These are phyloP conservation scores for Emericellopsis cladophorae DNA, from an alignment of 2,329 filamentous ascomycete genomes.

Conservation along the genomic window DNA sequence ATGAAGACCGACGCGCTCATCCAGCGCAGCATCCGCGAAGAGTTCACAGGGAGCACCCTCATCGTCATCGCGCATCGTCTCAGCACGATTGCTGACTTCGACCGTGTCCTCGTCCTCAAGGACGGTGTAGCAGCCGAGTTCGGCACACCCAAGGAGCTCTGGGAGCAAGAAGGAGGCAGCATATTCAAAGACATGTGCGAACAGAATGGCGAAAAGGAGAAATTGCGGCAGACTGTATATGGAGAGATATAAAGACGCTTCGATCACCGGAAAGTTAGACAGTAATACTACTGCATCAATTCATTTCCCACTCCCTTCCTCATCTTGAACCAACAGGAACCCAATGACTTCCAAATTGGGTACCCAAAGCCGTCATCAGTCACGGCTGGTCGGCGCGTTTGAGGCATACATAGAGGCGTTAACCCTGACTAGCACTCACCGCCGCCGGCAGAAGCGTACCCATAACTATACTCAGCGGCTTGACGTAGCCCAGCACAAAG, in stretches of 20 bases:
- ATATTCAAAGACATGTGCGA: constrained; percentile 52
- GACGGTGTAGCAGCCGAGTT: constrained; percentile 57
- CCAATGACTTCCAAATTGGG: too few relatives aligned
- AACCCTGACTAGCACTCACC: not conserved
- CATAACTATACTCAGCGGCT: too few relatives aligned
- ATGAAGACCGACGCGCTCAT: constrained; percentile 66
- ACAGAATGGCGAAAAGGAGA: constrained; percentile 46
- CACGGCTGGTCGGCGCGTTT: not conserved
- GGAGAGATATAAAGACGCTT: constrained; percentile 3
- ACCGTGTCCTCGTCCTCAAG: constrained; percentile 58
- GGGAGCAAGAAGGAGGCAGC: constrained; percentile 32
- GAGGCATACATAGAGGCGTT: not conserved
- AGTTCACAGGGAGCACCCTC: constrained; percentile 56
- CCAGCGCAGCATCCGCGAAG: constrained; percentile 58
- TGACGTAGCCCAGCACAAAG: not conserved
- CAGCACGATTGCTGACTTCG: constrained; percentile 67
- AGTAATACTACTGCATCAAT: not conserved
- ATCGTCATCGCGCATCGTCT: constrained; percentile 66
- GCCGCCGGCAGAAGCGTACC: too few relatives aligned
- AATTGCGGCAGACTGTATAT: constrained; percentile 32
- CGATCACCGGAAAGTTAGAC: not conserved
- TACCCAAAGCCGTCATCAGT: not conserved
- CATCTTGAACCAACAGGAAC: too few relatives aligned
- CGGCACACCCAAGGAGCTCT: constrained; percentile 49
- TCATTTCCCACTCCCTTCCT: not conserved